These are phyloP conservation scores for Lactarius trivialis DNA, from an alignment of 768 basidiomycete species.

Conservation along the genomic window DNA sequence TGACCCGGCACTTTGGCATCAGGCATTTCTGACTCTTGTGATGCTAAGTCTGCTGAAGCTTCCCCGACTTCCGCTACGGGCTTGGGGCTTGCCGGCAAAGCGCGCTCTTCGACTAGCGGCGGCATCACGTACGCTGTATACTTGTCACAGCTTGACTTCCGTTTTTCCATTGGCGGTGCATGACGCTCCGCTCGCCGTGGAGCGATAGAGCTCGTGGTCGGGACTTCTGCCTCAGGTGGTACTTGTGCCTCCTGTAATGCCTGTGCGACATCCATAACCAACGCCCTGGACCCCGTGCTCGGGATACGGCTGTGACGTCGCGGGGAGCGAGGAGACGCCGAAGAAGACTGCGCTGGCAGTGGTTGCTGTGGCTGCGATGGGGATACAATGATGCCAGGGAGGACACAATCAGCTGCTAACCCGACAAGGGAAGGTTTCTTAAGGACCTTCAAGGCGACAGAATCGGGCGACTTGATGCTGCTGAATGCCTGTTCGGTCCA, in stretches of 20 bases:
- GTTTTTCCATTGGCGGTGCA: constrained; percentile 42
- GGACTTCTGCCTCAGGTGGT: neutral
- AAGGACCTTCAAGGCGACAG: constrained; percentile 5
- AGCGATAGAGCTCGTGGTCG: neutral
- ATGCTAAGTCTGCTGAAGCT: neutral
- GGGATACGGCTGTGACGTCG: constrained; percentile 51
- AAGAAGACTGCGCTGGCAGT: neutral
- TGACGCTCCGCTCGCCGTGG: constrained; percentile 10
- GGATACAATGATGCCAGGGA: constrained; percentile 36
- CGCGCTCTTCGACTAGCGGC: constrained; percentile 60
- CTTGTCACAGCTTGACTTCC: constrained; percentile 61
- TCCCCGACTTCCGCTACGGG: neutral
- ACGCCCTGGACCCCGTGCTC: constrained; percentile 61
- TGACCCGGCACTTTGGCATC: neutral
- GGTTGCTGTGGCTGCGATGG: neutral
- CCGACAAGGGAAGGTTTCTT: constrained; percentile 24
- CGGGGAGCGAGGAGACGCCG: constrained; percentile 28
- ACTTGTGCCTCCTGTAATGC: constrained; percentile 38
- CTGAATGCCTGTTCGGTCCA: constrained; percentile 33
- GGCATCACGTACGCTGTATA: constrained; percentile 60
- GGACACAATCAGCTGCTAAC: constrained; percentile 36
- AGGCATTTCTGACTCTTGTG: neutral
- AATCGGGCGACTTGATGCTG: constrained; percentile 27
- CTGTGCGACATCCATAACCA: constrained; percentile 76
- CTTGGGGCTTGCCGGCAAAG: constrained; percentile 37